Base-by-base conservation (phyloP, 495 filamentous ascomycete genomes). In the Pyronema omphalodes region DNA sequence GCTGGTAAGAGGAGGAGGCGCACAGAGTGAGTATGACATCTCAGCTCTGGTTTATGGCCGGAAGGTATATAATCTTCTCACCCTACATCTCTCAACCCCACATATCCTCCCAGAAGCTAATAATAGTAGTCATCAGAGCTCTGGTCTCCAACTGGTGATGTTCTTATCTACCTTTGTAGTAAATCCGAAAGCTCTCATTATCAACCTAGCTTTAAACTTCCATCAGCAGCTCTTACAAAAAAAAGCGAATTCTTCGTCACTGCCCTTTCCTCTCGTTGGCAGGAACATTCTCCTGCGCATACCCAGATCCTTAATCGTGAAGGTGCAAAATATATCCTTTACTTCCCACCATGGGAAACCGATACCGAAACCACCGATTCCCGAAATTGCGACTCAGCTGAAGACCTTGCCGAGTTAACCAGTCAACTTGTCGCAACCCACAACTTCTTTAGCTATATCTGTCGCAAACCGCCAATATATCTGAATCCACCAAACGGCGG, bases 341-440 rank as follows among this genome's bases (percentile, higher is more conserved):
- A 52, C 37, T 52, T 52, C 50, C 50, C 50, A 29, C 50, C 50
- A 43, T 52, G 50, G 50, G 50, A 52, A 43, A 37, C 39, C 35
- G 36, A 40, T 14, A 19, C 11, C 15, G 37, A 18, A 19, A 33
- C 19, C 6, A 37, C 11, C 19, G 50, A 52, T 19, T 14, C 50
- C 12, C 50, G 50, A 9, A 40, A 43, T 3, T 43, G 8, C n/a
- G 37, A 40, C 8, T 11, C 50, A 9, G 50, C 39, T 6, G 14
- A 9, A 8, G 50, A 52, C 37, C 23, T 52, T 19, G 35, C 39
- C 50, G 50, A 52, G 9, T 37, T 52, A 7, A 8, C 19, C 1
- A 40, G 35, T n/a, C 50, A 52, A 18, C 50, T 52, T 7, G 37
- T 52, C 19, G 50, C 50, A 40, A 52, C 50, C n/a, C 35, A 37